Evolutionary conservation across 176 grass and related monocot species (phyloP).

Genomic region (Cenchrus fungigraminus): DNA sequence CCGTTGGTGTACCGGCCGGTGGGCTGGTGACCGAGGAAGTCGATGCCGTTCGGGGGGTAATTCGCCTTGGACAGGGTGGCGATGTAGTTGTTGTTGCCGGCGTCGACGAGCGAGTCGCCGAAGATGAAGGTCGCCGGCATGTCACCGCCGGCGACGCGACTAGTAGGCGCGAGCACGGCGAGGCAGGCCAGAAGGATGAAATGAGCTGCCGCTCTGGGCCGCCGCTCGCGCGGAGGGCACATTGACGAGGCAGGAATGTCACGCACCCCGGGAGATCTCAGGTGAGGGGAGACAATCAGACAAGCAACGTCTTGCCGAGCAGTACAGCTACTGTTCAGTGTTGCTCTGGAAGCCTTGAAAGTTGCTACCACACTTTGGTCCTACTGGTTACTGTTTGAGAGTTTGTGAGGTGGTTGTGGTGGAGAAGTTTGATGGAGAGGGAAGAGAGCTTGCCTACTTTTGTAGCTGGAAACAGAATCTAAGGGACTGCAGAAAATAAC

Average conservation of each 20-base stretch:
- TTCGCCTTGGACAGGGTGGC: conserved; percentile 71
- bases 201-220: background rate
- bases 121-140: conserved; percentile 66
- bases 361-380: no score
- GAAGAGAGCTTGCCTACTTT: background rate
- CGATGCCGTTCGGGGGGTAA: conserved; percentile 75
- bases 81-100: conserved; percentile 90
- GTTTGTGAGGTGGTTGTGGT: background rate
- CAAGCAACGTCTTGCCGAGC: background rate
- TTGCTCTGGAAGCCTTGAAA: no score
- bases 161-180: conserved; percentile 18
- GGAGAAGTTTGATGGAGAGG: background rate
- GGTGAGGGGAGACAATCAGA: background rate
- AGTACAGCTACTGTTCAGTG: background rate
- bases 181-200: conserved; percentile 33
- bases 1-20: conserved; percentile 89
- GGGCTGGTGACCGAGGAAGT: conserved; percentile 53
- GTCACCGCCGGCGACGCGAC: background rate
- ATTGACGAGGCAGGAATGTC: background rate
- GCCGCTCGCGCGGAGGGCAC: conserved; percentile 25
- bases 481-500: background rate
- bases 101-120: conserved; percentile 85
- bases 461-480: background rate
- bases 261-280: background rate
- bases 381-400: no score